Percentiles rank a stretch among this genome's conserved stretches.
These are phyloP conservation scores for Lippia alba DNA, from an alignment of 305 asterid species.

Conservation along the genomic window DNA sequence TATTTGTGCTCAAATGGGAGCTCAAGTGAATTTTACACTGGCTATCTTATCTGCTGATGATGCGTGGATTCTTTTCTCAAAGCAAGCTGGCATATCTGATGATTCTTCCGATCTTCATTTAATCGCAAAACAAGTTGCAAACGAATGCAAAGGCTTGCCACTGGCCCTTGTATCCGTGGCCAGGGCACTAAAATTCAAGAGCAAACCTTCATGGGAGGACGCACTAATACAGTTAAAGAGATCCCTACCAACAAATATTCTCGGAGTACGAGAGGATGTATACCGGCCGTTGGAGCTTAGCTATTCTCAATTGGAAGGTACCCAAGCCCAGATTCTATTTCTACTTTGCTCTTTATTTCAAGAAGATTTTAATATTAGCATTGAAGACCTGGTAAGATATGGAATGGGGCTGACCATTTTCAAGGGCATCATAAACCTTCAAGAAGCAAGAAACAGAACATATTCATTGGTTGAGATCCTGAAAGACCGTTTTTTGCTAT, in stretches of 20 bases:
- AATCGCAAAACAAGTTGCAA: constrained; percentile 13
- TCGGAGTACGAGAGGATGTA: neutral
- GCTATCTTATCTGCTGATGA: constrained; percentile 19
- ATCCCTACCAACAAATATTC: constrained; percentile 2
- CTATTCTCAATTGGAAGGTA: constrained; percentile 15
- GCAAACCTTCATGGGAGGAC: constrained; percentile 19
- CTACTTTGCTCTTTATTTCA: constrained; percentile 27
- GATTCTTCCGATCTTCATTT: neutral
- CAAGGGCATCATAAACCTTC: constrained; percentile 2
- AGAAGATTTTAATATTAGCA: constrained; percentile 16
- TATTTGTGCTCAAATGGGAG: constrained; percentile 26
- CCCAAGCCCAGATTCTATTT: constrained; percentile 10
- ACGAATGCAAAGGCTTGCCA: constrained; percentile 36
- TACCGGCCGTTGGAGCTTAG: constrained; percentile 28
- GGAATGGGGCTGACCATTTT: constrained; percentile 20
- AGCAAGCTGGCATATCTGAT: constrained; percentile 16
- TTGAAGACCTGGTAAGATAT: constrained; percentile 20
- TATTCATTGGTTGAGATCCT: constrained; percentile 29
- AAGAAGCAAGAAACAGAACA: constrained; percentile 33
- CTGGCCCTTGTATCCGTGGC: constrained; percentile 27
- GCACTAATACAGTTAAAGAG: constrained; percentile 22
- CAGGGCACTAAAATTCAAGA: constrained; percentile 25
- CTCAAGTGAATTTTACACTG: constrained; percentile 14
- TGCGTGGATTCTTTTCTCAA: constrained; percentile 36
- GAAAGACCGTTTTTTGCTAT: constrained; percentile 37